Evolutionary conservation across 768 basidiomycete species (phyloP).

Genomic region (Kondoa subrosea): DNA sequence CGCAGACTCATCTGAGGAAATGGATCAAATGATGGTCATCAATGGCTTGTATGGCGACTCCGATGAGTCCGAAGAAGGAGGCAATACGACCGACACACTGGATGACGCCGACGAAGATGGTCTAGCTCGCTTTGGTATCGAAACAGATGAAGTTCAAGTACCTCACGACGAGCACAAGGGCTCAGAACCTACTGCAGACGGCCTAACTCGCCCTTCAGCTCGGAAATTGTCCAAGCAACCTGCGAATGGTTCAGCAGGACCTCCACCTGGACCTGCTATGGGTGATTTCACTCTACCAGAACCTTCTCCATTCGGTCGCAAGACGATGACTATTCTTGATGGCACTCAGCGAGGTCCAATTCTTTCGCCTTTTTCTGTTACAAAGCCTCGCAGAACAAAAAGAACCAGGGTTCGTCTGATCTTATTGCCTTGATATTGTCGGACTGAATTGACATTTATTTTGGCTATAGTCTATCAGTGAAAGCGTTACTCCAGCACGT

Average conservation of each 20-base stretch:
- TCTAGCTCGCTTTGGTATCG: conserved; percentile 24
- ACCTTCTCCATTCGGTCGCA: background rate
- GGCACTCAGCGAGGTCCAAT: background rate
- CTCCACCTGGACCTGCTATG: background rate
- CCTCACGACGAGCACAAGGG: conserved; percentile 21
- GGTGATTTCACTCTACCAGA: background rate
- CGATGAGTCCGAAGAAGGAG: conserved; percentile 19
- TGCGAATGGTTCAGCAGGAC: background rate
- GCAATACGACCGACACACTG: conserved; percentile 21
- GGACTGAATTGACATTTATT: background rate
- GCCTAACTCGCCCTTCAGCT: conserved; percentile 12
- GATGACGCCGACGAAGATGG: conserved; percentile 23
- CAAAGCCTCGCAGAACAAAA: background rate
- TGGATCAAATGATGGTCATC: conserved; percentile 9
- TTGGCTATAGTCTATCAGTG: background rate
- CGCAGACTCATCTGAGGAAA: conserved; percentile 4
- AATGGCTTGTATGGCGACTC: background rate
- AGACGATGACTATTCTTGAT: background rate
- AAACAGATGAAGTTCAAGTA: conserved; percentile 18
- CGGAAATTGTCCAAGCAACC: background rate
- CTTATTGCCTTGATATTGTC: background rate
- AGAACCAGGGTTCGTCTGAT: background rate
- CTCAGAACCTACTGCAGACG: conserved; percentile 5
- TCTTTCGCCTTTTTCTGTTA: conserved; percentile 4
- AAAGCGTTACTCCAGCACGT: background rate